A percentile compares a stretch with the other conserved stretches of the same genome.
phyloP scores from a whole-genome alignment of 2,329 filamentous ascomycete species.

The Nemania sp. region DNA sequence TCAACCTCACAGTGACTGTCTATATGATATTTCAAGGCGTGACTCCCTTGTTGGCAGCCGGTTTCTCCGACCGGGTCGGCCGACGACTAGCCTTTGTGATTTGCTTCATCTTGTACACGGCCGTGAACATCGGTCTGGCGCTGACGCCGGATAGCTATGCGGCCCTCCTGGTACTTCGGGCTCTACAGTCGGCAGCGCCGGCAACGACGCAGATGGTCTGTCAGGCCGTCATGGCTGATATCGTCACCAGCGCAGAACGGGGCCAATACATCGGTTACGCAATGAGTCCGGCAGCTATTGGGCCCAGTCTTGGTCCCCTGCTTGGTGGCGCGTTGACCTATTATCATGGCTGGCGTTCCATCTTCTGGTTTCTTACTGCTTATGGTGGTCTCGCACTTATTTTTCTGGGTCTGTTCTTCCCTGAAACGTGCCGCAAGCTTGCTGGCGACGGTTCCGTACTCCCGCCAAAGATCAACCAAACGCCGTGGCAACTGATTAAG shows the following conservation, averaged over 20 bases:
- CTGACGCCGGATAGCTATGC: constrained; percentile 45
- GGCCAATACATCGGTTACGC: constrained; percentile 55
- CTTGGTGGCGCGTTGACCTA: constrained; percentile 25
- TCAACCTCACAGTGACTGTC: constrained; percentile 43
- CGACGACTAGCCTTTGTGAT: constrained; percentile 50
- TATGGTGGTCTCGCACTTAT: constrained; percentile 23
- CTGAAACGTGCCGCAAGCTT: constrained; percentile 30
- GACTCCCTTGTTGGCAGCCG: constrained; percentile 51
- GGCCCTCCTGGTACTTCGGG: constrained; percentile 50
- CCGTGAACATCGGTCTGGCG: constrained; percentile 48
- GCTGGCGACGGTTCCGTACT: constrained; percentile 28
- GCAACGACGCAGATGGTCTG: constrained; percentile 56
- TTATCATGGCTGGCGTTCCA: constrained; percentile 32
- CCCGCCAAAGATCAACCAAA: constrained; percentile 15
- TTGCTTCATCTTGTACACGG: constrained; percentile 48
- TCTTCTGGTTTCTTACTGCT: constrained; percentile 34
- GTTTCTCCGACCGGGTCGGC: constrained; percentile 50
- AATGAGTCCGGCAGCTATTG: constrained; percentile 46
- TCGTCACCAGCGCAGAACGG: constrained; percentile 57
- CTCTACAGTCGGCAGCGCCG: constrained; percentile 53
- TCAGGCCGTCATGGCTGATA: constrained; percentile 57
- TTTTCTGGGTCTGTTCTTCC: constrained; percentile 23
- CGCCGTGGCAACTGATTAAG: constrained; percentile 11
- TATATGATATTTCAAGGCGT: constrained; percentile 56
- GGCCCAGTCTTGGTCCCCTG: constrained; percentile 39